Conservation (phyloP, 495 filamentous ascomycete genomes). For the Neurospora terricola region DNA sequence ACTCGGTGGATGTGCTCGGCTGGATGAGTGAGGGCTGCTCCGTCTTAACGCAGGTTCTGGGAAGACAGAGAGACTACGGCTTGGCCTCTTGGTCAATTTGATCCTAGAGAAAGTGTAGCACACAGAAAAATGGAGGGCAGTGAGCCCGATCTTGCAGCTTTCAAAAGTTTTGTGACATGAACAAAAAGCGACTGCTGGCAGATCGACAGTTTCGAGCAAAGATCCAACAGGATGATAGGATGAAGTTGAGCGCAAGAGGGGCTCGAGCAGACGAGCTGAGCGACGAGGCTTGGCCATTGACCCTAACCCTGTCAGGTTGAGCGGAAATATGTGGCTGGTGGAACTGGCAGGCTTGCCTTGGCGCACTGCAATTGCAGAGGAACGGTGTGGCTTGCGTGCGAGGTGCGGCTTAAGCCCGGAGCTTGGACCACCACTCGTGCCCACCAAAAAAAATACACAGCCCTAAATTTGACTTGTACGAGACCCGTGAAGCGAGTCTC, state of each 20-base stretch:
- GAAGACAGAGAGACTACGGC: background rate
- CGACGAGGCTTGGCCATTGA: background rate
- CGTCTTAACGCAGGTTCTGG: background rate
- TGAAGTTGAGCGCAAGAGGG: background rate
- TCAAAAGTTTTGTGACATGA: background rate
- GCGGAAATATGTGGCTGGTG: background rate
- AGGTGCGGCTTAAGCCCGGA: conserved; percentile 14
- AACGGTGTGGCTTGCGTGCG: background rate
- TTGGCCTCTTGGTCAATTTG: background rate
- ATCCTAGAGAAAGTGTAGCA: background rate
- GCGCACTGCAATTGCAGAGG: background rate
- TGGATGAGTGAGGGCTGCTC: background rate
- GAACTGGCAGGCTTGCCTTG: background rate
- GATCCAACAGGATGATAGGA: background rate
- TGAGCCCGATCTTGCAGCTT: background rate
- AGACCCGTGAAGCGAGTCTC: conserved; percentile 15
- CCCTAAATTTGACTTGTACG: conserved; percentile 21
- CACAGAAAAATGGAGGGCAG: background rate
- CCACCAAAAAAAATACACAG: conserved; percentile 28
- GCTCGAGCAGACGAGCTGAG: background rate
- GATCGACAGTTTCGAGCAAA: background rate
- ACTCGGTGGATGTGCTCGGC: background rate
- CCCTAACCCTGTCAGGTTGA: background rate
- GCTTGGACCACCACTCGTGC: conserved; percentile 10
- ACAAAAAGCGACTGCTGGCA: background rate